Conservation (phyloP, 495 filamentous ascomycete species). For the Talaromyces nanjingensis region DNA sequence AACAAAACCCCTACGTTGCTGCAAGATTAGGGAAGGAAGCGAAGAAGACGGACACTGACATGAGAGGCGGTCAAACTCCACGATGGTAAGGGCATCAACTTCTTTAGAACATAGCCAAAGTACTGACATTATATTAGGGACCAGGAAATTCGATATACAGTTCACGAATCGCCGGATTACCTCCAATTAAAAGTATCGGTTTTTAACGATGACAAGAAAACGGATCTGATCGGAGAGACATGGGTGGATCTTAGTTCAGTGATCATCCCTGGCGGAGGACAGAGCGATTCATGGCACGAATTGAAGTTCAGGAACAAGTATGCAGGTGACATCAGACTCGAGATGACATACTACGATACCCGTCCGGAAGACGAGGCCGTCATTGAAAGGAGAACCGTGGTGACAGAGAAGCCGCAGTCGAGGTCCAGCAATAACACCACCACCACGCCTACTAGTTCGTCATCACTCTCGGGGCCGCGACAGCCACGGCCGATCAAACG, state of each 20-base stretch:
- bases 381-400: conserved; percentile 46
- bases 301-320: conserved; percentile 86
- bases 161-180: conserved; percentile 95
- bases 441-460: conserved; percentile 12
- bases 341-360: conserved; percentile 93
- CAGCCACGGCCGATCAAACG: conserved; percentile 61
- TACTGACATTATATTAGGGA: conserved; percentile 55
- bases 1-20: conserved; percentile 97
- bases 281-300: conserved; percentile 86
- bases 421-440: conserved; percentile 15
- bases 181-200: conserved; percentile 88
- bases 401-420: conserved; percentile 24
- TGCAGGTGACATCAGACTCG: conserved; percentile 88
- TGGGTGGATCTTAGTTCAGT: conserved; percentile 80
- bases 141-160: conserved; percentile 90
- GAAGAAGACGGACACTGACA: conserved; percentile 93
- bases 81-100: conserved; percentile 61
- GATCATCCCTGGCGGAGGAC: conserved; percentile 77
- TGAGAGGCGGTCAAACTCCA: conserved; percentile 90
- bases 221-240: conserved; percentile 88
- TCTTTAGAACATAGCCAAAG: neutral
- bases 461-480: conserved; percentile 50
- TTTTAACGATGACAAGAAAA: conserved; percentile 97
- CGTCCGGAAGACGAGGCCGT: conserved; percentile 67
- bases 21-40: conserved; percentile 92